Base-by-base conservation (phyloP, 139 green algal species). In the Chlorella vulgaris region DNA sequence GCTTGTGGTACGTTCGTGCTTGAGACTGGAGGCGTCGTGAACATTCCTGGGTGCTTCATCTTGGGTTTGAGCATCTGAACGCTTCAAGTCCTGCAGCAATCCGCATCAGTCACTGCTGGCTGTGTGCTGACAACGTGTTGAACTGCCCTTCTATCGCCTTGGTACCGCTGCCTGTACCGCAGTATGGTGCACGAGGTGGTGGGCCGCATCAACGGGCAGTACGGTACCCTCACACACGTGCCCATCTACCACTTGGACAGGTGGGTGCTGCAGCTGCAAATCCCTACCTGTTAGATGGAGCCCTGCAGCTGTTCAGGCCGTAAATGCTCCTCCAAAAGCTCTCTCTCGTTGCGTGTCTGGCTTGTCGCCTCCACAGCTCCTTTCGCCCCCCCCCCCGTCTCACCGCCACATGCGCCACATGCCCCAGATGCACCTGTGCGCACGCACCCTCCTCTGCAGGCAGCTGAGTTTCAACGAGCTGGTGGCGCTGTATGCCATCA, bases 151-250 rank as follows among this genome's bases (percentile, higher is more conserved):
- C 29, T 29, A n/a, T 40, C 63, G 31, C 35, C 22, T 19, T 1
- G n/a, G n/a, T n/a, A n/a, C 65, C 31, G 35, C 65, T 31, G 21
- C 35, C 35, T 24, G 5, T 15, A 3, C 65, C 29, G 73, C 73
- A 93, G 83, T 47, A 95, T 96, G 91, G 96, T 99, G 63, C 97
- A 99, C 81, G 97, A 99, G 93, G 97, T 99, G 8, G 97, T 99
- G 51, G 97, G 97, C 4, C 92, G 97, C 78, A 99, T 99, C 89
- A 99, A 99, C 85, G 97, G 97, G 19, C 83, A 89, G 69, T 99
- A 98, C 82, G 97, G 97, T 70, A 98, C 96, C 7, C 90, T 99
- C 5, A 98, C 94, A 1, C 94, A 97, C 74, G 93, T 99, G 42
- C 97, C 97, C 78, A 99, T 99, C 86, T 97, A 99, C 89, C 95